Percentiles rank a stretch among this genome's conserved stretches.
These are phyloP conservation scores for Globisporangium carolinianum DNA, from an alignment of 352 stramenopile genomes.

Conservation along the genomic window DNA sequence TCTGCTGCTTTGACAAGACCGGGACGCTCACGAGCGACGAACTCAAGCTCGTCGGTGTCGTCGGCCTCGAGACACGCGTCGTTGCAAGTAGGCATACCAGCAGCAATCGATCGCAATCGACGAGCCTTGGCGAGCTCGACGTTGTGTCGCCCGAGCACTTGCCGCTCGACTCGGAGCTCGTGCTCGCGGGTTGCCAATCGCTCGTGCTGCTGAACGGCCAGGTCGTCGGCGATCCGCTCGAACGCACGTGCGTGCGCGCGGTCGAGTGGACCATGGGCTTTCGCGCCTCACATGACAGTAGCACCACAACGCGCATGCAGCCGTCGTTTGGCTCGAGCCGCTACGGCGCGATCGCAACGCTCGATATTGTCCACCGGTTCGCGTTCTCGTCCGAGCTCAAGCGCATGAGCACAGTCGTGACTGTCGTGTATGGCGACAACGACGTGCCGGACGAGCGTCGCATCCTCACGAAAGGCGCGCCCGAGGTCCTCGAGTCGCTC, in stretches of 20 bases:
- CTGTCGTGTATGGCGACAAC: slow-evolving; percentile 22
- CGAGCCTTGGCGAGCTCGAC: slow-evolving; percentile 18
- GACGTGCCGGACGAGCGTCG: slow-evolving; percentile 23
- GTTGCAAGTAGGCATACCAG: background rate
- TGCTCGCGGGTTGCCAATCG: slow-evolving; percentile 87
- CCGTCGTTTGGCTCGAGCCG: slow-evolving; percentile 24
- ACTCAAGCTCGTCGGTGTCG: slow-evolving; percentile 51
- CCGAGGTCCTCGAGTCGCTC: slow-evolving; percentile 83
- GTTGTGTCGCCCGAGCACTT: slow-evolving; percentile 26
- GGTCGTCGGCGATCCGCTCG: slow-evolving; percentile 91
- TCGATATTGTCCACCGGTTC: slow-evolving; percentile 79
- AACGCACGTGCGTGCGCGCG: slow-evolving; percentile 85
- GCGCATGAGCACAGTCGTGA: slow-evolving; percentile 89
- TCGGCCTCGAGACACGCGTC: slow-evolving; percentile 14
- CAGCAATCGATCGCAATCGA: background rate
- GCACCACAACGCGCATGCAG: slow-evolving; percentile 10
- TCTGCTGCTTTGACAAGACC: slow-evolving; percentile 96
- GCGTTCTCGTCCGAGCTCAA: slow-evolving; percentile 87
- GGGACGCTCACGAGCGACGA: slow-evolving; percentile 93
- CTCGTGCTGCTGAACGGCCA: slow-evolving; percentile 84
- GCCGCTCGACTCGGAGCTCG: slow-evolving; percentile 27
- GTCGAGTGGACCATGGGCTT: slow-evolving; percentile 53
- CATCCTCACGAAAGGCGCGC: slow-evolving; percentile 91
- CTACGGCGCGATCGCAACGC: slow-evolving; percentile 20
- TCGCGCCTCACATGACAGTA: slow-evolving; percentile 7